phyloP scores from a whole-genome alignment of 2,329 filamentous ascomycete species.

The Epichloe coenophiala region DNA sequence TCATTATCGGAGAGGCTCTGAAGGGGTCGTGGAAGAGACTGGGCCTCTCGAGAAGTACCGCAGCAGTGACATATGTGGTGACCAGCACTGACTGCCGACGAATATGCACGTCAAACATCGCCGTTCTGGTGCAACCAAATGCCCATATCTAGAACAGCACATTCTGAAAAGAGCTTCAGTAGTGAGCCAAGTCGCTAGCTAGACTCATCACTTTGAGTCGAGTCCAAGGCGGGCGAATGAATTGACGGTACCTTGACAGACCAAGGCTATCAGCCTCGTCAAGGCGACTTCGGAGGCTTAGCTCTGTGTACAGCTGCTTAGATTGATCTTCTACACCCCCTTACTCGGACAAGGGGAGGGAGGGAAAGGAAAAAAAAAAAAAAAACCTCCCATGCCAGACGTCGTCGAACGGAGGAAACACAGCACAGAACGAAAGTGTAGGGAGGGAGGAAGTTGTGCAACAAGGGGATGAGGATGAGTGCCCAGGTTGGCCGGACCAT shows the following conservation, averaged over 20 bases:
- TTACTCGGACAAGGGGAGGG: no score
- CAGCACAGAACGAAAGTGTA: neutral
- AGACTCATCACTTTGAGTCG: neutral
- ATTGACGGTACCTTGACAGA: neutral
- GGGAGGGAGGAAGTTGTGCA: neutral
- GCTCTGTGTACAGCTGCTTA: neutral
- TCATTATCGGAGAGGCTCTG: no score
- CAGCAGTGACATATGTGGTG: constrained; percentile 7
- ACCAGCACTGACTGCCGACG: constrained; percentile 9
- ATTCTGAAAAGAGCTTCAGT: neutral
- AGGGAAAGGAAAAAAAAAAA: accelerated
- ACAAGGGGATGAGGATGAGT: neutral
- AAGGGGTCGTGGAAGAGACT: neutral
- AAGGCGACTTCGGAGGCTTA: neutral
- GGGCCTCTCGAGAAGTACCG: neutral
- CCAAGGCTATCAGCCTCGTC: neutral
- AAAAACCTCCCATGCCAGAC: no score
- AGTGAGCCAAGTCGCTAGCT: neutral
- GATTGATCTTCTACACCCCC: neutral
- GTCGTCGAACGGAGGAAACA: neutral
- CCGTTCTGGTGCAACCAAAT: neutral
- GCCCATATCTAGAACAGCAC: neutral
- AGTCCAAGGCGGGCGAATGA: neutral
- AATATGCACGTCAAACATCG: constrained; percentile 6
- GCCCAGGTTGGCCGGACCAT: neutral